A percentile compares a stretch with the other conserved stretches of the same genome.
Evolutionary conservation across 2,329 filamentous ascomycete genomes (phyloP).

Genomic region (Microdochium trichocladiopsis): DNA sequence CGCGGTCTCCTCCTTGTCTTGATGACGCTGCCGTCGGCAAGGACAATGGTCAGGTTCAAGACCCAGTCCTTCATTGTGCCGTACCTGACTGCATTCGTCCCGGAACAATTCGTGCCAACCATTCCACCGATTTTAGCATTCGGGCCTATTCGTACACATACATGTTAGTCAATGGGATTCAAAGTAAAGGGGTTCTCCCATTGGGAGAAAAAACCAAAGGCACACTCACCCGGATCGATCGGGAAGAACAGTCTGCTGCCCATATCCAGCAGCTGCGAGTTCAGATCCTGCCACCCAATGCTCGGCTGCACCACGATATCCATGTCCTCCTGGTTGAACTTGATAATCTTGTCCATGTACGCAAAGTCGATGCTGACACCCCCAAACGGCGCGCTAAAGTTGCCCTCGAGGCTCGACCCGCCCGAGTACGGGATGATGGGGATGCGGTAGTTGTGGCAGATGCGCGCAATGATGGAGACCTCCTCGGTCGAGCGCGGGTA

Average conservation of each 20-base stretch:
- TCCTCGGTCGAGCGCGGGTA: slow-evolving; percentile 56
- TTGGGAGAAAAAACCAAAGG: too few relatives aligned
- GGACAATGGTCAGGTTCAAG: slow-evolving; percentile 72
- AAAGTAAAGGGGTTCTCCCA: too few relatives aligned
- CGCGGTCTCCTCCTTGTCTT: slow-evolving; percentile 72
- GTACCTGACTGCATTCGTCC: slow-evolving; percentile 74
- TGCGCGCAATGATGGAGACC: slow-evolving; percentile 51
- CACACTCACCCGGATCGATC: slow-evolving; percentile 69
- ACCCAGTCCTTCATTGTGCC: slow-evolving; percentile 89
- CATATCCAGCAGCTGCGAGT: slow-evolving; percentile 61
- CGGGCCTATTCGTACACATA: slow-evolving; percentile 30
- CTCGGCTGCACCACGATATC: slow-evolving; percentile 88
- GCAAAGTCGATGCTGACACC: slow-evolving; percentile 87
- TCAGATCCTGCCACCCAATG: slow-evolving; percentile 87
- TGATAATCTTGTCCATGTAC: slow-evolving; percentile 76
- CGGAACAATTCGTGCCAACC: slow-evolving; percentile 72
- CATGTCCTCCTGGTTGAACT: slow-evolving; percentile 81
- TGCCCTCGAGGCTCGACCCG: slow-evolving; percentile 80
- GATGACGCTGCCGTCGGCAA: slow-evolving; percentile 71
- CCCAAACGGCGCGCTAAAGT: slow-evolving; percentile 81
- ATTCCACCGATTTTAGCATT: slow-evolving; percentile 75
- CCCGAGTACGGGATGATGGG: slow-evolving; percentile 86
- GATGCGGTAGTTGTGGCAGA: slow-evolving; percentile 72
- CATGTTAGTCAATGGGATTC: background rate
- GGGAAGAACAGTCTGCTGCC: slow-evolving; percentile 81